Evolutionary conservation across 768 basidiomycete genomes (phyloP).

Genomic region (Sarcomyxa edulis): DNA sequence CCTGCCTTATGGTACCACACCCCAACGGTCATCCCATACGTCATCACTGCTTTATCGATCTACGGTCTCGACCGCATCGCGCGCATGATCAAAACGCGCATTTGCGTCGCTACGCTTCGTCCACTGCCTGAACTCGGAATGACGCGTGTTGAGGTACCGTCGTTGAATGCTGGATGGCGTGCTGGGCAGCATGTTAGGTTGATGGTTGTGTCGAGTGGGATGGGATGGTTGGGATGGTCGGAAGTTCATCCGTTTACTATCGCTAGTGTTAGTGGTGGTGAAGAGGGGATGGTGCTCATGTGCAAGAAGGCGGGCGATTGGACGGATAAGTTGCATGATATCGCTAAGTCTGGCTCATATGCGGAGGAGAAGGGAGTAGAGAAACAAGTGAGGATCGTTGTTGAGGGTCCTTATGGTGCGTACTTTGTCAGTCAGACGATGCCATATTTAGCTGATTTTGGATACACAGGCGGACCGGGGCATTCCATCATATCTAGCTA

Average conservation of each 20-base stretch:
- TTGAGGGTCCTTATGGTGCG: slow-evolving; percentile 66
- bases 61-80: slow-evolving; percentile 56
- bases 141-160: slow-evolving; percentile 59
- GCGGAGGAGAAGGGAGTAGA: slow-evolving; percentile 24
- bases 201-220: slow-evolving; percentile 47
- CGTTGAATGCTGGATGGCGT: slow-evolving; percentile 71
- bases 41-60: slow-evolving; percentile 42
- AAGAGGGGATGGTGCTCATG: slow-evolving; percentile 61
- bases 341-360: slow-evolving; percentile 29
- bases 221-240: slow-evolving; percentile 52
- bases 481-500: slow-evolving; percentile 58
- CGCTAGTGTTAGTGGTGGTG: slow-evolving; percentile 51
- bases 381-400: slow-evolving; percentile 38
- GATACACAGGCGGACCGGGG: slow-evolving; percentile 51
- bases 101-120: slow-evolving; percentile 51
- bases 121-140: slow-evolving; percentile 56
- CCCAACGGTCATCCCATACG: slow-evolving; percentile 44
- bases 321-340: slow-evolving; percentile 52
- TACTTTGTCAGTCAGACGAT: slow-evolving; percentile 4
- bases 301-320: slow-evolving; percentile 63
- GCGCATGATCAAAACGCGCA: slow-evolving; percentile 62
- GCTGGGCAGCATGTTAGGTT: slow-evolving; percentile 83
- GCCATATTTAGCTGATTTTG: slow-evolving; percentile 8
- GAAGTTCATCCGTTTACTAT: slow-evolving; percentile 83
- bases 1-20: slow-evolving; percentile 59